Evolutionary conservation across 75 land plant species (phyloP).

Genomic region (Pinus tabuliformis): DNA sequence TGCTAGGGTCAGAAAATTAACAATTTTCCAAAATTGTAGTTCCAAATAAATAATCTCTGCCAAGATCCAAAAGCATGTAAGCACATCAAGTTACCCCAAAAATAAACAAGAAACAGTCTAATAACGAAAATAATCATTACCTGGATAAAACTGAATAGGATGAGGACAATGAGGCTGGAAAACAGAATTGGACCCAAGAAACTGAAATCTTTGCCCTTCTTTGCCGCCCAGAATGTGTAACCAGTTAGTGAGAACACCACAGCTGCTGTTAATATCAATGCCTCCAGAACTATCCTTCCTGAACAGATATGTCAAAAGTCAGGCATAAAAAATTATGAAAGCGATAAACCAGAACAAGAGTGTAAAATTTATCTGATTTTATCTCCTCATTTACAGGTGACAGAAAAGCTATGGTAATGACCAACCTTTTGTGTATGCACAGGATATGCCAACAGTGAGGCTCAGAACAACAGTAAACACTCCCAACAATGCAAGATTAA

Average conservation of each 20-base stretch:
- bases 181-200: slow-evolving; percentile 83
- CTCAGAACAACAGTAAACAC: slow-evolving; percentile 77
- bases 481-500: slow-evolving; percentile 84
- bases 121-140: slow-evolving; percentile 17
- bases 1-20: neutral
- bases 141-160: slow-evolving; percentile 81
- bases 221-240: slow-evolving; percentile 95
- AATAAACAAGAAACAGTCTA: slow-evolving; percentile 4
- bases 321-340: neutral
- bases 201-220: slow-evolving; percentile 89
- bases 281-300: slow-evolving; percentile 88
- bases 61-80: neutral
- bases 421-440: slow-evolving; percentile 86
- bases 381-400: neutral
- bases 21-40: neutral
- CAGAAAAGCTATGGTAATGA: slow-evolving; percentile 2
- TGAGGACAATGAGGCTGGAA: slow-evolving; percentile 60
- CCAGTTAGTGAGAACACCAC: slow-evolving; percentile 76
- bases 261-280: slow-evolving; percentile 77
- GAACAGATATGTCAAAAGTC: slow-evolving; percentile 13
- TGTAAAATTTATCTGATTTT: neutral
- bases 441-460: slow-evolving; percentile 79
- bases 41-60: neutral
- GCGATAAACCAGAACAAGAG: neutral
- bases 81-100: neutral